Evolutionary conservation across 768 basidiomycete species (phyloP).

Genomic region (Asterophora lycoperdoides): DNA sequence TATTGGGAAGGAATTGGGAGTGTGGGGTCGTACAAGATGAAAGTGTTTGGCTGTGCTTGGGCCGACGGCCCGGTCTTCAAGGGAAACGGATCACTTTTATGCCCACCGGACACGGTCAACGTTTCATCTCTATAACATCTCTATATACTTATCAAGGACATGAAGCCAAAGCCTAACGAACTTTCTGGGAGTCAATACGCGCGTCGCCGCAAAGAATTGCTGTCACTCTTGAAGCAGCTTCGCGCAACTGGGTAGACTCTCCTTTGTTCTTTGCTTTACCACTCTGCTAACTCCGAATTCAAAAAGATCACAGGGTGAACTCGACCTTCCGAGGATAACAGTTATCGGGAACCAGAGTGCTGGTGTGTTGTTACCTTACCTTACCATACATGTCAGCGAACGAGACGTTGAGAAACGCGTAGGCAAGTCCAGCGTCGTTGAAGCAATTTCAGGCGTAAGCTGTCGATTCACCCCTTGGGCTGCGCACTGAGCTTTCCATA

Average conservation of each 20-base stretch:
- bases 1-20: too few relatives aligned
- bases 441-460: slow-evolving; percentile 45
- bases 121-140: too few relatives aligned
- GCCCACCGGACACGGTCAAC: too few relatives aligned
- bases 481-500: slow-evolving; percentile 8
- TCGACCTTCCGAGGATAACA: slow-evolving; percentile 47
- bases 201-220: slow-evolving; percentile 25
- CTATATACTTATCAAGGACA: too few relatives aligned
- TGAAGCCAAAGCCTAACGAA: not conserved
- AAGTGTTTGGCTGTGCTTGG: too few relatives aligned
- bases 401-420: not conserved
- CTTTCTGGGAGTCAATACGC: slow-evolving; percentile 30
- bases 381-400: not conserved
- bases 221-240: slow-evolving; percentile 28
- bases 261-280: not conserved
- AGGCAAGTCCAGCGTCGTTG: slow-evolving; percentile 44
- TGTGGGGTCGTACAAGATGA: too few relatives aligned
- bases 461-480: not conserved
- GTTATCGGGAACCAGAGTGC: slow-evolving; percentile 53
- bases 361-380: slow-evolving; percentile 25
- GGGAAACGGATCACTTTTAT: too few relatives aligned
- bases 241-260: slow-evolving; percentile 28
- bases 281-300: not conserved
- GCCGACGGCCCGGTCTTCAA: too few relatives aligned
- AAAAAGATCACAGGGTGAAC: slow-evolving; percentile 37